Percentiles rank a stretch among this genome's conserved stretches.
Evolutionary conservation across 371 early-diverging fungal species (phyloP).

Genomic region (Mortierella sp.): DNA sequence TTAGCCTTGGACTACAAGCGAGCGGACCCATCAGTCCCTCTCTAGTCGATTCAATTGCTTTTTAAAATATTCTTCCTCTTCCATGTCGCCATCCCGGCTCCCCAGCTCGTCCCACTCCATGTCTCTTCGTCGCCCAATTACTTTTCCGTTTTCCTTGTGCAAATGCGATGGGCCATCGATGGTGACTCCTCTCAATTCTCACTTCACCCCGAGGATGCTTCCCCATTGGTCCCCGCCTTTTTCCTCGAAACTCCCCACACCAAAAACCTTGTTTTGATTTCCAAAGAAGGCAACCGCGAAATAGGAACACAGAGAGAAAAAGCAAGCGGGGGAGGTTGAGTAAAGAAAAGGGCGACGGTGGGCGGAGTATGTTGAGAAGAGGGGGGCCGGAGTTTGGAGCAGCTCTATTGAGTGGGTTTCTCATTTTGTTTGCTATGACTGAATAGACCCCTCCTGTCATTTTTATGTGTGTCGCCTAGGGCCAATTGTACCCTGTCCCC

Average conservation of each 20-base stretch:
- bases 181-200: background rate
- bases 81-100: conserved; percentile 6
- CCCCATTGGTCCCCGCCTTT: conserved; percentile 7
- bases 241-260: conserved; percentile 6
- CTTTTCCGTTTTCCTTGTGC: background rate
- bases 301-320: background rate
- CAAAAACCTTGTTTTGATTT: conserved; percentile 18
- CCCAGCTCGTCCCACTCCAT: background rate
- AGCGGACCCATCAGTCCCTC: background rate
- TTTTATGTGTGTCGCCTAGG: too few relatives aligned
- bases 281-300: conserved; percentile 29
- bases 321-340: too few relatives aligned
- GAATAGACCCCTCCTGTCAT: too few relatives aligned
- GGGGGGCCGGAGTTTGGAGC: background rate
- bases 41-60: background rate
- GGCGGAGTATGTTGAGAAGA: background rate
- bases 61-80: background rate
- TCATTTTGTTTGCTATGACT: background rate
- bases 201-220: background rate
- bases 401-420: background rate
- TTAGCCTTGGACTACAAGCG: background rate
- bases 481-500: background rate
- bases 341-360: too few relatives aligned
- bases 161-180: conserved; percentile 3
- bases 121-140: background rate